phyloP scores from a whole-genome alignment of 192 early-diverging fungal genomes.

The Coemansia sp. region DNA sequence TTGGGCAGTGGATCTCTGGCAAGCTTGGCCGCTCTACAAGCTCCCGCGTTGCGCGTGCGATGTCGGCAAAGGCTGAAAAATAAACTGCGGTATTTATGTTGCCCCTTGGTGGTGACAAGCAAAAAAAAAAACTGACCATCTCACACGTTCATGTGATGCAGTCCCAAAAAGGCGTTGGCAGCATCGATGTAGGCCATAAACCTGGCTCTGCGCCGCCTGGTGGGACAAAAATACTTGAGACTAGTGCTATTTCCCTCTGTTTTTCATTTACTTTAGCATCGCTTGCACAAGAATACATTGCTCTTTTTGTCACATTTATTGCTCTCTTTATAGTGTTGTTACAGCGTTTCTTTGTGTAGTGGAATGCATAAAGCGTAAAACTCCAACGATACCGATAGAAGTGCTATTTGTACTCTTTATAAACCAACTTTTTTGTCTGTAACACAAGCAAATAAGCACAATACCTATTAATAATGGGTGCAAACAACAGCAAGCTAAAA shows the following conservation, averaged over 20 bases:
- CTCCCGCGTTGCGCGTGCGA: conserved; percentile 44
- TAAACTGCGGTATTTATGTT: background rate
- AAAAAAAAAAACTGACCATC: background rate
- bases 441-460: background rate
- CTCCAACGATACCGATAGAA: no score
- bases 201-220: background rate
- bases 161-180: background rate
- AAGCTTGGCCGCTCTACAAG: conserved; percentile 69
- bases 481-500: conserved; percentile 55
- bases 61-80: conserved; percentile 31
- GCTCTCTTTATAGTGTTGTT: background rate
- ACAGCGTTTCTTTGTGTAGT: background rate
- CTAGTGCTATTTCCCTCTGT: background rate
- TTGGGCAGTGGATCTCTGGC: conserved; percentile 90
- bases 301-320: background rate
- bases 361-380: no score
- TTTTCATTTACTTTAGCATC: background rate
- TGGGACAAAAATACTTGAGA: background rate
- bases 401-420: conserved; percentile 1
- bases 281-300: background rate
- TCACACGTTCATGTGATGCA: background rate
- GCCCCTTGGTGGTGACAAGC: no score
- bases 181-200: background rate
- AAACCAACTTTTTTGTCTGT: background rate
- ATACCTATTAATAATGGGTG: conserved; percentile 46